These are phyloP conservation scores for Phialocephala sp. DNA, from an alignment of 2,329 filamentous ascomycete species.

Conservation along the genomic window DNA sequence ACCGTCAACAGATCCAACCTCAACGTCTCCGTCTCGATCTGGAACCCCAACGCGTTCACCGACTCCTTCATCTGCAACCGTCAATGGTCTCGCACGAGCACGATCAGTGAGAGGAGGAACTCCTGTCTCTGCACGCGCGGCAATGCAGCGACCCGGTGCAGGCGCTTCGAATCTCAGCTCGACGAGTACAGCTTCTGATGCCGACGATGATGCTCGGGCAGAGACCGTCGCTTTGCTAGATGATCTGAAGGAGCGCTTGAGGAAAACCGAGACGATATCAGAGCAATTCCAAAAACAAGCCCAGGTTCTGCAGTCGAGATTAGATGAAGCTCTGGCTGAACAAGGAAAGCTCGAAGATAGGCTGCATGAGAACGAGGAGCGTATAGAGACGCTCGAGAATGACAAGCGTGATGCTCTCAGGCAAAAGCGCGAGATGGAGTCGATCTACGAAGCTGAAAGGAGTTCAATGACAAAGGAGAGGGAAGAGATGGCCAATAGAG, in stretches of 20 bases:
- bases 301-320: conserved; percentile 80
- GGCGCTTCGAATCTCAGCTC: conserved; percentile 41
- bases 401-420: conserved; percentile 84
- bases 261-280: conserved; percentile 77
- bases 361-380: conserved; percentile 84
- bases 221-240: conserved; percentile 81
- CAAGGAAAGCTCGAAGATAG: conserved; percentile 87
- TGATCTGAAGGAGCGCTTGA: conserved; percentile 81
- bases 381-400: conserved; percentile 78
- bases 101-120: conserved; percentile 69
- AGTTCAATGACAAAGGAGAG: conserved; percentile 89
- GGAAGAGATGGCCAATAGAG: conserved; percentile 81
- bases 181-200: conserved; percentile 48
- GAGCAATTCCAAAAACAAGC: conserved; percentile 85
- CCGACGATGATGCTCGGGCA: conserved; percentile 76
- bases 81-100: conserved; percentile 55
- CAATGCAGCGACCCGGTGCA: conserved; percentile 62
- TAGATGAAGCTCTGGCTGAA: conserved; percentile 84
- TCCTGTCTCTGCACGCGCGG: conserved; percentile 76
- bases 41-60: conserved; percentile 38
- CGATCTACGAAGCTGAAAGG: conserved; percentile 89
- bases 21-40: conserved; percentile 34
- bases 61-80: conserved; percentile 35
- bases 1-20: conserved; percentile 39
- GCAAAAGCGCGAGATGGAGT: conserved; percentile 89